Conservation (phyloP, 495 filamentous ascomycete genomes). For the Hypoxylon crocopeplum region DNA sequence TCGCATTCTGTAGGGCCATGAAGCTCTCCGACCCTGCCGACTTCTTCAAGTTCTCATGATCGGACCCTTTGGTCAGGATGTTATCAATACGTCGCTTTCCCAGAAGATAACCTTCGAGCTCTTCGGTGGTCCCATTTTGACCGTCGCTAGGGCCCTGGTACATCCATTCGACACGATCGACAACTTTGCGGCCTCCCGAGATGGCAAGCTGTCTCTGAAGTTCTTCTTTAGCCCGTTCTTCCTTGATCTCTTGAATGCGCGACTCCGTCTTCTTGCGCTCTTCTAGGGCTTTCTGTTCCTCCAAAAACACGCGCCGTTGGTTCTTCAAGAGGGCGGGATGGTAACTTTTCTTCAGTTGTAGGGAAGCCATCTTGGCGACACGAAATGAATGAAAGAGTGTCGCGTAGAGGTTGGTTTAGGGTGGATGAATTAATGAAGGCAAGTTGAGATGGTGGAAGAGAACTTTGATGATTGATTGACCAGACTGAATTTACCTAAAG, state of each 20-base stretch:
- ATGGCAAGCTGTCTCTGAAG: slow-evolving; percentile 89
- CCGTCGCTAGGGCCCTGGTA: slow-evolving; percentile 86
- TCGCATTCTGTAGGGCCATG: slow-evolving; percentile 63
- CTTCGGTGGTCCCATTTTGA: slow-evolving; percentile 81
- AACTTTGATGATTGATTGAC: too few species aligned
- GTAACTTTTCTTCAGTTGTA: slow-evolving; percentile 98
- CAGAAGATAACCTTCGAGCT: slow-evolving; percentile 91
- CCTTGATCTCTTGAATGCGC: slow-evolving; percentile 84
- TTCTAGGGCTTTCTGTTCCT: slow-evolving; percentile 91
- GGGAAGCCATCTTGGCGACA: slow-evolving; percentile 79
- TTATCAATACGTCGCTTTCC: slow-evolving; percentile 92
- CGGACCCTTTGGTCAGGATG: slow-evolving; percentile 80
- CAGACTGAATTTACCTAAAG: too few species aligned
- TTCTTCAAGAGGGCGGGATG: slow-evolving; percentile 85
- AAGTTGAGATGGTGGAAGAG: too few species aligned
- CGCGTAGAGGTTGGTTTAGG: too few species aligned
- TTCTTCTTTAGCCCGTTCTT: slow-evolving; percentile 92
- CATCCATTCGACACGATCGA: slow-evolving; percentile 95
- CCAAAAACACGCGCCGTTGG: slow-evolving; percentile 81
- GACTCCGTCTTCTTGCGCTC: slow-evolving; percentile 85
- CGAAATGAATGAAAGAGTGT: too few species aligned
- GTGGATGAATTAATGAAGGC: too few species aligned
- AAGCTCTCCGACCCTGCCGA: slow-evolving; percentile 71
- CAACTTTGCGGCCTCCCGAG: slow-evolving; percentile 76
- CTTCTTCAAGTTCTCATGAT: slow-evolving; percentile 82